phyloP scores from a whole-genome alignment of 2,329 filamentous ascomycete species.

The Rhinocladiella mackenziei region DNA sequence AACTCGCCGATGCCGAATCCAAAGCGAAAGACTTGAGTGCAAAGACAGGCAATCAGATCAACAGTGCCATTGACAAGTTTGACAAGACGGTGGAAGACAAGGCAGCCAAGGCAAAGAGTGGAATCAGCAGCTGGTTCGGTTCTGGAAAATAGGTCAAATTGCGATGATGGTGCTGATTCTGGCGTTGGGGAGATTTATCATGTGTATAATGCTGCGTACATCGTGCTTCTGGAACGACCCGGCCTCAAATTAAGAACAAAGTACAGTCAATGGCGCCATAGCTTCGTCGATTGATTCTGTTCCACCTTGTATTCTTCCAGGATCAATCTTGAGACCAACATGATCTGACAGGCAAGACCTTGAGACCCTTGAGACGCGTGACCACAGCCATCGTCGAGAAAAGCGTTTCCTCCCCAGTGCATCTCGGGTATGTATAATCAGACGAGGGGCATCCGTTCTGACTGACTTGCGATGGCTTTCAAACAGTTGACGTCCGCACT shows the following conservation, averaged over 20 bases:
- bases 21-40: conserved; percentile 63
- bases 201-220: conserved; percentile 8
- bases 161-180: conserved; percentile 3
- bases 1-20: conserved; percentile 60
- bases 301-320: too few relatives aligned
- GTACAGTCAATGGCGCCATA: too few relatives aligned
- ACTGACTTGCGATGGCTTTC: too few relatives aligned
- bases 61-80: conserved; percentile 65
- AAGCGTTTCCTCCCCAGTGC: too few relatives aligned
- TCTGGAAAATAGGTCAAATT: conserved; percentile 36
- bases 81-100: conserved; percentile 77
- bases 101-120: conserved; percentile 76
- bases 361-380: too few relatives aligned
- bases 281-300: too few relatives aligned
- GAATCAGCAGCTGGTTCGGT: conserved; percentile 82
- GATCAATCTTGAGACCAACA: too few relatives aligned
- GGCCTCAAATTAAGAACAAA: conserved; percentile 1
- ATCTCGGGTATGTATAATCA: too few relatives aligned
- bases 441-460: too few relatives aligned
- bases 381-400: too few relatives aligned
- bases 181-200: conserved; percentile 16
- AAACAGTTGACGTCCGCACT: too few relatives aligned
- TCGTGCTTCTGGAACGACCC: not conserved
- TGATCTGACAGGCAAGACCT: too few relatives aligned
- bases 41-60: conserved; percentile 55